Evolutionary conservation across 208 protist genomes (phyloP).

Genomic region (Porcisia hertigi): DNA sequence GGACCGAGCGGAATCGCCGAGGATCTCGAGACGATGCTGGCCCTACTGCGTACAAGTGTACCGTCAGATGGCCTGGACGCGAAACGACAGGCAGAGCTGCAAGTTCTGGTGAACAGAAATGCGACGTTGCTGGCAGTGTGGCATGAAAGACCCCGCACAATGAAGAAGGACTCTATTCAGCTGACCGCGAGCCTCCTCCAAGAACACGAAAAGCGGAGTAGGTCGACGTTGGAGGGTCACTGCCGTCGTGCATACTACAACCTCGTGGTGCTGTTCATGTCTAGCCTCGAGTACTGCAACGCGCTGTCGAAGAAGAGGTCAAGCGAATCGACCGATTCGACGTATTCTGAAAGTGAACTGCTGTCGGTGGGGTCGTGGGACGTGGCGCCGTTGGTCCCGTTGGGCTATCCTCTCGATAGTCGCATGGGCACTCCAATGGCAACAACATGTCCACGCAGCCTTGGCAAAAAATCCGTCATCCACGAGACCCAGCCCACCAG

Average conservation of each 20-base stretch:
- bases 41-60: not conserved
- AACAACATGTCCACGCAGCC: not conserved
- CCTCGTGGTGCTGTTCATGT: conserved; percentile 12
- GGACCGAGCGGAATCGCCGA: not conserved
- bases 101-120: conserved; percentile 1
- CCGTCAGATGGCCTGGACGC: not conserved
- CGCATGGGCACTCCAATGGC: not conserved
- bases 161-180: not conserved
- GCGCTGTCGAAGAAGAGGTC: not conserved
- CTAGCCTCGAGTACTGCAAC: conserved; percentile 3
- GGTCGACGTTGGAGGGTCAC: conserved; percentile 17
- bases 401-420: not conserved
- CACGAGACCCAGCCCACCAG: not conserved
- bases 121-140: not conserved
- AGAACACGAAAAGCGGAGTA: conserved; percentile 6
- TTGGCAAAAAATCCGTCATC: not conserved
- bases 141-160: not conserved
- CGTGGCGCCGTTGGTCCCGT: not conserved
- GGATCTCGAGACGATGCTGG: conserved; percentile 5
- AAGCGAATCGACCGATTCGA: not conserved
- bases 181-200: conserved; percentile 11
- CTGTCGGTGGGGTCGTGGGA: conserved; percentile 2
- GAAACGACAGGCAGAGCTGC: not conserved
- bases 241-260: conserved; percentile 18
- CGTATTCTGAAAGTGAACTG: not conserved